These are phyloP conservation scores for Hymenoscyphus scutula DNA, from an alignment of 2,329 filamentous ascomycete genomes.

Conservation along the genomic window DNA sequence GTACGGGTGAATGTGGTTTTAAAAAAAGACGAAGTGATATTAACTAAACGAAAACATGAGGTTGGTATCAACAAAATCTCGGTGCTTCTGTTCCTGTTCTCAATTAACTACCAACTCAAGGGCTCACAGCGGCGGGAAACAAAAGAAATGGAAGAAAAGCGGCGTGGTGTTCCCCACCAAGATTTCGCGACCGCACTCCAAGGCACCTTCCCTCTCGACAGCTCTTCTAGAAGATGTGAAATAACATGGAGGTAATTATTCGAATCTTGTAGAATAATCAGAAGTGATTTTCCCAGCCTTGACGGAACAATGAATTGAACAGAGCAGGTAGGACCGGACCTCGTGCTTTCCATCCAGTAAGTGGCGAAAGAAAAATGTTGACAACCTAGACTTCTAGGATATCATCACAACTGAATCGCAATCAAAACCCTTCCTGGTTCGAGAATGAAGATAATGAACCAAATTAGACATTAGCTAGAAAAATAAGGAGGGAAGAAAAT, in stretches of 20 bases:
- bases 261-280: too few species aligned
- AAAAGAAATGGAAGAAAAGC: not conserved
- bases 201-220: too few species aligned
- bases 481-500: not conserved
- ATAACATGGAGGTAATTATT: too few species aligned
- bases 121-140: not conserved
- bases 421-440: not conserved
- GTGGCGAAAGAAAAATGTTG: not conserved
- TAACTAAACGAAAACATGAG: not conserved
- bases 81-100: not conserved
- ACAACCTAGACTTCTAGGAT: slow-evolving; percentile 1
- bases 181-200: too few species aligned
- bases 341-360: not conserved
- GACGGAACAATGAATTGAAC: too few species aligned
- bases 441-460: not conserved
- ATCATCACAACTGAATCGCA: not conserved
- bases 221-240: too few species aligned
- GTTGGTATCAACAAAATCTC: not conserved
- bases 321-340: too few species aligned
- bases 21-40: not conserved
- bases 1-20: not conserved
- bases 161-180: too few species aligned
- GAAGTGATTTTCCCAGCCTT: too few species aligned
- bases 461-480: not conserved
- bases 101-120: not conserved